Base-by-base conservation (phyloP, 768 basidiomycete genomes). In the Trametopsis cervina region DNA sequence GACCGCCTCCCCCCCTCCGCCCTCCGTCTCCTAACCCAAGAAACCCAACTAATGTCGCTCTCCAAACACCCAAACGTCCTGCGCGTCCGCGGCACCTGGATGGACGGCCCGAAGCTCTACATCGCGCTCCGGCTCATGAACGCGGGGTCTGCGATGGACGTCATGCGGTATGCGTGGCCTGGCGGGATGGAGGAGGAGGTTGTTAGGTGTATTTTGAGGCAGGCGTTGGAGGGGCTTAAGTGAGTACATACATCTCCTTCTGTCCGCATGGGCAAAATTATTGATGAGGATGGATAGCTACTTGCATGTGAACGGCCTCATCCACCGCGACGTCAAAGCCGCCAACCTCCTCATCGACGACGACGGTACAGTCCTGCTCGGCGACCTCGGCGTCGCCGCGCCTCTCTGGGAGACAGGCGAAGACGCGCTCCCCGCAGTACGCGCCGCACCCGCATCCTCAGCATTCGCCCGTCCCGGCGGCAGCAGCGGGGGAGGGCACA, bases 121-220 rank as follows among this genome's bases (percentile, higher is more conserved):
- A 94, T 95, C 52, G 91, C 91, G 6, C 69, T 91, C 48, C 86
- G 90, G 44, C 77, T 93, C 42, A 93, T 93, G 89, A 89, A 84
- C 60, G 86, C 81, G 50, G 90, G 90, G 18, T 89, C 87, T 56
- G 85, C 86, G 6, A 80, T 85, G 24, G 88, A 94, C 62, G 79
- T 92, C 17, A 87, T 90, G 80, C 76, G 71, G 11, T 90, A 89
- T 54, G 82, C 79, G 4, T 91, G 85, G 83, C 77, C 85, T 0
- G 87, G 82, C n/a, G 92, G 90, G 12, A 81, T 96, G 76, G 82
- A 89, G 45, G 94, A 97, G 57, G 87, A 92, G 27, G 91, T 93
- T 42, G 73, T 88, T 33, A 81, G 83, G 25, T 90, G 87, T 57
- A 85, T 92, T 23, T 71, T 95, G 51, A 82, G 77, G 54, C 94